Conservation (phyloP, 768 basidiomycete genomes). For the Inosperma sp. region DNA sequence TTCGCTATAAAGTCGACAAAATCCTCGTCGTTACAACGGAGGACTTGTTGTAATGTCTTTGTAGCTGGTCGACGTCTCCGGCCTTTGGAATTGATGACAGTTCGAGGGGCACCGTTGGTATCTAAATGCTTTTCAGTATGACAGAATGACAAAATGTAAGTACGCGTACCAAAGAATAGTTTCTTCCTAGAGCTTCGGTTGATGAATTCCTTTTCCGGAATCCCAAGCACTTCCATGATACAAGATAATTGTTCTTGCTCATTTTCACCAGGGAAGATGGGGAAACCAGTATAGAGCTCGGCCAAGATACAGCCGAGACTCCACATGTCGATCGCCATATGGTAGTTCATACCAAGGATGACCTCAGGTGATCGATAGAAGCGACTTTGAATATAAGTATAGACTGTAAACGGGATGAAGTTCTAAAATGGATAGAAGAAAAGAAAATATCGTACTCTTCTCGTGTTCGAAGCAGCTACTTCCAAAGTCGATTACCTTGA, state of each 20-base stretch:
- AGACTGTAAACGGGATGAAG: conserved; percentile 54
- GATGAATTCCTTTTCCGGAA: conserved; percentile 92
- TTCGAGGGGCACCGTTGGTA: conserved; percentile 86
- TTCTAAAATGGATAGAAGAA: background rate
- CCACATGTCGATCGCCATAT: conserved; percentile 99
- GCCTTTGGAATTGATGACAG: conserved; percentile 95
- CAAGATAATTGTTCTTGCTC: conserved; percentile 97
- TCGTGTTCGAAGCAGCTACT: conserved; percentile 98
- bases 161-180: conserved; percentile 83
- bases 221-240: conserved; percentile 98
- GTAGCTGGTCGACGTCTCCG: conserved; percentile 87
- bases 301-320: conserved; percentile 97
- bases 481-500: conserved; percentile 99
- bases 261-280: conserved; percentile 98
- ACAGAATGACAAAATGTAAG: background rate
- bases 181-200: conserved; percentile 92
- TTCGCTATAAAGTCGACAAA: conserved; percentile 97
- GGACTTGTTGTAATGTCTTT: conserved; percentile 83
- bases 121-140: conserved; percentile 45
- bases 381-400: conserved; percentile 98
- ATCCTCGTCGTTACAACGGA: conserved; percentile 89
- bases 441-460: conserved; percentile 73
- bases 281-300: conserved; percentile 95
- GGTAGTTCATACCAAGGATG: conserved; percentile 98
- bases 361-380: conserved; percentile 99